phyloP scores from a whole-genome alignment of 164 flowering plant genomes.

The Sextonia rubra region DNA sequence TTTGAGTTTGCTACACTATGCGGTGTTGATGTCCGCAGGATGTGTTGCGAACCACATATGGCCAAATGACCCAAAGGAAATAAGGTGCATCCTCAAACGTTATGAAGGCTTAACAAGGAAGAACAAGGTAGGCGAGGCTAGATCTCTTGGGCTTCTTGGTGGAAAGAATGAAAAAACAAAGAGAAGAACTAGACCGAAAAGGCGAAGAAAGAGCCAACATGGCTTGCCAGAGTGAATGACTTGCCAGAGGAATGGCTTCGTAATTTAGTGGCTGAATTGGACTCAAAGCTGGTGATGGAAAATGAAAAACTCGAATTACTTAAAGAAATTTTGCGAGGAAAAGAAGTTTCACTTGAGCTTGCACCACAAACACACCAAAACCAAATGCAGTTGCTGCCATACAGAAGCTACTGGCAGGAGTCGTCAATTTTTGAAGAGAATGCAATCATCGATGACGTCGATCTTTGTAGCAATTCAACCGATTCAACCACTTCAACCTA shows the following conservation, averaged over 20 bases:
- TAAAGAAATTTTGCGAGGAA: not conserved
- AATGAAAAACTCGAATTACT: not conserved
- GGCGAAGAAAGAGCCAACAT: not conserved
- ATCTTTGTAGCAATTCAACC: too few species aligned
- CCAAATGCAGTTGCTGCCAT: too few species aligned
- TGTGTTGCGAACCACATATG: conserved; percentile 37
- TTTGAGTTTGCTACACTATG: conserved; percentile 35
- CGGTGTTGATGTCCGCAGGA: conserved; percentile 34
- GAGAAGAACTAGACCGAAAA: not conserved
- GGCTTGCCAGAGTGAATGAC: not conserved
- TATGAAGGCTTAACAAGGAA: conserved; percentile 9
- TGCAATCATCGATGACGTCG: too few species aligned
- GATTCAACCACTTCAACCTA: too few species aligned
- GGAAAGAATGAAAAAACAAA: not conserved
- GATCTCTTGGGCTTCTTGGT: not conserved
- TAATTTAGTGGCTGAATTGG: not conserved
- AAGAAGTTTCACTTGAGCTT: not conserved
- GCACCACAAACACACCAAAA: too few species aligned
- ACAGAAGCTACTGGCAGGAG: too few species aligned
- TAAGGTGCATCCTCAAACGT: conserved; percentile 16
- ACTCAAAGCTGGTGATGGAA: not conserved
- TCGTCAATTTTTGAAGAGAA: too few species aligned
- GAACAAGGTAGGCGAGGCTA: conserved; percentile 4
- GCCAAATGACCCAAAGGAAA: conserved; percentile 24
- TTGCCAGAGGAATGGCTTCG: not conserved